Evolutionary conservation across 75 land plant species (phyloP).

Genomic region (Picea glauca): DNA sequence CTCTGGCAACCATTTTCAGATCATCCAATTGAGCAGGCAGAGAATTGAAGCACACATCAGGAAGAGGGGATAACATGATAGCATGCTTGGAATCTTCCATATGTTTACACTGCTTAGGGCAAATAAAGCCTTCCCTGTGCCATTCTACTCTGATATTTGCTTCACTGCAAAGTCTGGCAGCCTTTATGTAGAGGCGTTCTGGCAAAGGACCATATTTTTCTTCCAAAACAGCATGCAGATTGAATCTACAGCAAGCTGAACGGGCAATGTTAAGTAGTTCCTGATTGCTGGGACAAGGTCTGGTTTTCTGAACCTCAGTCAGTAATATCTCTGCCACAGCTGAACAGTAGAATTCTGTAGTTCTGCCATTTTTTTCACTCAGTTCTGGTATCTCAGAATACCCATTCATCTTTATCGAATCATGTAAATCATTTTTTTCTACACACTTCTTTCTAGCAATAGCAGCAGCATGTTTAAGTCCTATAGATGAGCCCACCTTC

Average conservation of each 20-base stretch:
- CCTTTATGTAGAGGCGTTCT: constrained; percentile 54
- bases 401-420: constrained; percentile 8
- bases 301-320: constrained; percentile 39
- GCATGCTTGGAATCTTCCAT: background rate
- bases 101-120: constrained; percentile 69
- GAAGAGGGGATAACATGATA: constrained; percentile 17
- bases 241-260: constrained; percentile 60
- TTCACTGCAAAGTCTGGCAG: constrained; percentile 85
- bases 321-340: constrained; percentile 44
- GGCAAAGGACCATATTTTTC: constrained; percentile 62
- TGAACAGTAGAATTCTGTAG: constrained; percentile 35
- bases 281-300: constrained; percentile 47
- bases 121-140: constrained; percentile 74
- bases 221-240: constrained; percentile 49
- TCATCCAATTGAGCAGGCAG: background rate
- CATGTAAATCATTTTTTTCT: constrained; percentile 9
- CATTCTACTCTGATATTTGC: constrained; percentile 61
- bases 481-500: constrained; percentile 16
- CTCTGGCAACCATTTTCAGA: constrained; percentile 7
- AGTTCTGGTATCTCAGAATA: constrained; percentile 24
- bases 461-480: background rate
- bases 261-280: constrained; percentile 76
- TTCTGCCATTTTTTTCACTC: constrained; percentile 16
- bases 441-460: constrained; percentile 30
- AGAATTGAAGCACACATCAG: constrained; percentile 8